These are phyloP conservation scores for Fomitopsis palustris DNA, from an alignment of 1,284 basidiomycete genomes.

Conservation along the genomic window DNA sequence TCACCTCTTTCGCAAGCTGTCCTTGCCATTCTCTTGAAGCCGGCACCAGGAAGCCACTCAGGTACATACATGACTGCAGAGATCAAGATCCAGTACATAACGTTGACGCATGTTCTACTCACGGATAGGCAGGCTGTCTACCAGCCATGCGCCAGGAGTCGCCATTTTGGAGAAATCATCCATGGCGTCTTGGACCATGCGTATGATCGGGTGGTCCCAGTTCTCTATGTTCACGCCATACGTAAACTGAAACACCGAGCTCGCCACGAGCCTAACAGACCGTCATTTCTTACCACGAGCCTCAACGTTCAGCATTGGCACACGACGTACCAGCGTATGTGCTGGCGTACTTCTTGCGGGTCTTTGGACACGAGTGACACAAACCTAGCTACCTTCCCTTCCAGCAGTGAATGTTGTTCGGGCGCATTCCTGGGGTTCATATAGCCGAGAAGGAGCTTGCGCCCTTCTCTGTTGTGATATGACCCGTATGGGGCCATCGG, in stretches of 20 bases:
- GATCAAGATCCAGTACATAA: background rate
- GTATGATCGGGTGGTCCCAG: slow-evolving; percentile 1
- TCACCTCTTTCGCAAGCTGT: background rate
- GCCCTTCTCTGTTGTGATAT: background rate
- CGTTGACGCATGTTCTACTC: background rate
- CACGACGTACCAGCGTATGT: slow-evolving; percentile 1
- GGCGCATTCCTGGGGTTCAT: background rate
- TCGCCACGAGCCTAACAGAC: background rate
- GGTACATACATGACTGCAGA: slow-evolving; percentile 7
- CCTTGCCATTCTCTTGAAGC: slow-evolving; percentile 11
- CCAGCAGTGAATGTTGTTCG: background rate
- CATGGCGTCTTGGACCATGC: background rate
- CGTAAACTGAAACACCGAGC: slow-evolving; percentile 1
- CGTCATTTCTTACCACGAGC: background rate
- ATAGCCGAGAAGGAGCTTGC: background rate
- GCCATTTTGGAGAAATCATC: background rate
- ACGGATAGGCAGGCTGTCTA: slow-evolving; percentile 14
- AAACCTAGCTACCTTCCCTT: background rate
- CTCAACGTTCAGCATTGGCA: background rate
- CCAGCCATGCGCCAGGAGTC: slow-evolving; percentile 18
- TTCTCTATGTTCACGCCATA: background rate
- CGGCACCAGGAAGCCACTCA: slow-evolving; percentile 12
- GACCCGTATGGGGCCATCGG: too few species aligned
- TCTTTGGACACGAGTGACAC: background rate
- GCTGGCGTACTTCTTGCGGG: background rate